Base-by-base conservation (phyloP, 345 rosid genomes). In the Microcos paniculata region DNA sequence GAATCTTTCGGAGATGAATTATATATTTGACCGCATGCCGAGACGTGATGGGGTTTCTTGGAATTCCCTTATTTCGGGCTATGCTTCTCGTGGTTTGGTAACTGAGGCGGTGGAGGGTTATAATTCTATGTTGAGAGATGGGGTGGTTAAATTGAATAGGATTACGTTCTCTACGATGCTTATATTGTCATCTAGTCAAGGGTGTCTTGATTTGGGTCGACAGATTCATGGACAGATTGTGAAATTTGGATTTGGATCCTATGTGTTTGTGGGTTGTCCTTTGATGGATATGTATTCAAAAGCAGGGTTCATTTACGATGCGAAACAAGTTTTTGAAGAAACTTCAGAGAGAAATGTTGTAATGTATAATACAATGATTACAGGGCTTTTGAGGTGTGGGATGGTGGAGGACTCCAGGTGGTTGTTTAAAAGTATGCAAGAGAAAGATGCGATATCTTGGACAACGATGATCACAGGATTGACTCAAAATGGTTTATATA, bases 241-340 rank as follows among this genome's bases (percentile, higher is more conserved):
- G 74, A 91, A 85, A 79, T 83, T 89, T 46, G 99, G 98, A 73
- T 91, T 89, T 80, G 84, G 76, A 68, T 84, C 80, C 11, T 84
- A 84, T 83, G 84, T 83, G 75, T 84, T 84, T 52, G 93, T 93
- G 59, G 89, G 92, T 40, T 89, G 97, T 73, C 87, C 97, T 66
- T 73, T 93, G 89, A 74, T 91, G 66, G 94, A 91, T 85, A 89
- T 93, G 98, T 93, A 93, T 81, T 86, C 96, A 4, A 91, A 93
- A 83, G 48, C 73, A 61, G 92, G 96, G 65, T 51, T 82, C 10
- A 77, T 95, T 73, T 76, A 61, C 74, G 91, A 90, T 72, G 96
- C 98, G 2, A 87, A 85, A 75, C 72, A 30, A 74, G 89, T 84
- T 77, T 93, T 95, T 69, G 77, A 88, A 70, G 86, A 84, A 77